Evolutionary conservation across 129 eudicot species (phyloP).

Genomic region (Artemisia annua): DNA sequence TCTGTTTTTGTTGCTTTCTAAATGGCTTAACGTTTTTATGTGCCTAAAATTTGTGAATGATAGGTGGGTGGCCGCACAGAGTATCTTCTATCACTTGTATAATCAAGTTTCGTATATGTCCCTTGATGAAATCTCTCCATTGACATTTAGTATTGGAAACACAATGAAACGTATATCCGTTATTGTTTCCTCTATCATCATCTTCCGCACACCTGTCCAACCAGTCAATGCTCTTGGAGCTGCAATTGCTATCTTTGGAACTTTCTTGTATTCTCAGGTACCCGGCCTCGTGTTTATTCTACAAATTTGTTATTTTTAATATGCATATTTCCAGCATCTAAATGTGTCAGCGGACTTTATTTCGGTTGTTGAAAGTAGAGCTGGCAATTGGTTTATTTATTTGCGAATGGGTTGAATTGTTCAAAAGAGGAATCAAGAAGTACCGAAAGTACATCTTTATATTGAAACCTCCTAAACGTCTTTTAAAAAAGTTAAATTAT

Average conservation of each 20-base stretch:
- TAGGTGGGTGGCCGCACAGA: conserved; percentile 87
- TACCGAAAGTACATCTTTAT: no score
- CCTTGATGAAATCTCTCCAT: conserved; percentile 46
- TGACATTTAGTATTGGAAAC: conserved; percentile 51
- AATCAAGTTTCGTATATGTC: conserved; percentile 74
- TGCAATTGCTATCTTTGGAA: conserved; percentile 46
- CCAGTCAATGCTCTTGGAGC: conserved; percentile 49
- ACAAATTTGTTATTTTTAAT: conserved; percentile 1
- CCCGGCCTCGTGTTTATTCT: conserved; percentile 18
- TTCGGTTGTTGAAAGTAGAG: not conserved
- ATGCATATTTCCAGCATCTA: not conserved
- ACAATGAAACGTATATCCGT: conserved; percentile 55
- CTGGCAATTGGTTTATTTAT: no score
- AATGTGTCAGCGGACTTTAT: not conserved
- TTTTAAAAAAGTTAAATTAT: no score
- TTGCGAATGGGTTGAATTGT: not conserved
- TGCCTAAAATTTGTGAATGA: conserved; percentile 28
- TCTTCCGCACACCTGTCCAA: conserved; percentile 48
- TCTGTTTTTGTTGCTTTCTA: not conserved
- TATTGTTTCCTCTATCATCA: conserved; percentile 49
- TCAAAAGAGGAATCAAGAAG: no score
- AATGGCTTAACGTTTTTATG: conserved; percentile 11
- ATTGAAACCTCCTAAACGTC: no score
- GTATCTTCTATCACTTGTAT: conserved; percentile 75
- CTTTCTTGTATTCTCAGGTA: conserved; percentile 48